phyloP scores from a whole-genome alignment of 176 grass and related monocot species.

The Eleusine indica region DNA sequence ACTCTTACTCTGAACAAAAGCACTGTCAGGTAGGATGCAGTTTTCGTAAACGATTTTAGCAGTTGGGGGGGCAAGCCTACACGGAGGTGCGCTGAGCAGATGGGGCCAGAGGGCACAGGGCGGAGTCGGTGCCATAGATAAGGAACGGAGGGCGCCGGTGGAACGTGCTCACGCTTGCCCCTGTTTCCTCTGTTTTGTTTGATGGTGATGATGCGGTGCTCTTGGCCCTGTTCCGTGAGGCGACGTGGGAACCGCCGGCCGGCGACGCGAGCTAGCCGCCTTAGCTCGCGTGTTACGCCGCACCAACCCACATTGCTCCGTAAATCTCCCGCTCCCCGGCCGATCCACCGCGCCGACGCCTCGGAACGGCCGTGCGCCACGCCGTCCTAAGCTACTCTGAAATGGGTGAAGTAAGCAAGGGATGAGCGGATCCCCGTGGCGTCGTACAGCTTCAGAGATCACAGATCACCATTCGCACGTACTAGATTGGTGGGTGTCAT shows the following conservation, averaged over 20 bases:
- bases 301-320: conserved; percentile 7
- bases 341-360: background rate
- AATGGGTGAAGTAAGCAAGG: background rate
- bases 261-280: background rate
- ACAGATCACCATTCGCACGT: background rate
- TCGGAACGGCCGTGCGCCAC: background rate
- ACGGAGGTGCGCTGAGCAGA: background rate
- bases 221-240: conserved; percentile 16
- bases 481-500: background rate
- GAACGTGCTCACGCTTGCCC: background rate
- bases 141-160: background rate
- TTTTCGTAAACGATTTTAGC: background rate
- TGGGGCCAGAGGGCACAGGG: background rate
- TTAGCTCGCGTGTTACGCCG: background rate
- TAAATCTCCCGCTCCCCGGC: background rate
- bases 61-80: background rate
- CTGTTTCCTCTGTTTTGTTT: background rate
- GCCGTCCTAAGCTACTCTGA: background rate
- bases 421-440: background rate
- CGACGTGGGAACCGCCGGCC: conserved; percentile 51
- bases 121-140: background rate
- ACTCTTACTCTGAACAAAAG: background rate
- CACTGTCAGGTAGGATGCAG: background rate
- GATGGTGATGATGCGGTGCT: background rate
- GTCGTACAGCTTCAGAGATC: background rate